A percentile compares a stretch with the other conserved stretches of the same genome.
Conservation (phyloP, 805 yeast species). For the Wickerhamomyces silvicola region DNA sequence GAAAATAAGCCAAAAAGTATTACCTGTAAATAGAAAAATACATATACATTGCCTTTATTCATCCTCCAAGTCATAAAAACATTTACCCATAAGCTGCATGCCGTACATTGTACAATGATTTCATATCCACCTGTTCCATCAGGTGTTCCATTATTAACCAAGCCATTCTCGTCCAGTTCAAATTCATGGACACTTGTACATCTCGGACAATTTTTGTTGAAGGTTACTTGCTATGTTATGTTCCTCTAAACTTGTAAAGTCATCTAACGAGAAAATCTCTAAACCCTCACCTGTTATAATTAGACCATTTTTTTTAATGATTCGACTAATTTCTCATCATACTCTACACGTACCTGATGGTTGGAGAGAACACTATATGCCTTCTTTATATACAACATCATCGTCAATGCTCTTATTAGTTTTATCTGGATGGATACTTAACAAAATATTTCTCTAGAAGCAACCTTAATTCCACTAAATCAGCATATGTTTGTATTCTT, state of each 20-base stretch:
- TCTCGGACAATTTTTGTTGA: constrained; percentile 58
- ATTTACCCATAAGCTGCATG: constrained; percentile 83
- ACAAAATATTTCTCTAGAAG: constrained; percentile 57
- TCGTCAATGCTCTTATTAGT: constrained; percentile 10
- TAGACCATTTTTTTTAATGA: constrained; percentile 27
- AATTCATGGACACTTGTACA: constrained; percentile 52
- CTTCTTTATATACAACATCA: constrained; percentile 40
- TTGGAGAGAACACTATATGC: constrained; percentile 60
- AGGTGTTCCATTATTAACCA: constrained; percentile 44
- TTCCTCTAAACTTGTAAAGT: constrained; percentile 39
- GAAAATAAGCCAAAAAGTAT: no score
- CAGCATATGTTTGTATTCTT: constrained; percentile 38
- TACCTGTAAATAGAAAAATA: not conserved
- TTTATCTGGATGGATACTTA: constrained; percentile 80
- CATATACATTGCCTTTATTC: constrained; percentile 8
- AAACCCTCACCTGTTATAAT: constrained; percentile 55
- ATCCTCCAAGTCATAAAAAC: constrained; percentile 54
- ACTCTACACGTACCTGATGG: constrained; percentile 32
- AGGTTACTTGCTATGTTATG: constrained; percentile 31
- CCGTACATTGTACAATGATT: constrained; percentile 69
- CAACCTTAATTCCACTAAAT: constrained; percentile 43
- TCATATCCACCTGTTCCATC: constrained; percentile 50
- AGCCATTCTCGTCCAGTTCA: constrained; percentile 50
- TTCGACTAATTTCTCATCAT: constrained; percentile 41
- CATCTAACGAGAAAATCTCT: constrained; percentile 61